Evolutionary conservation across 768 basidiomycete species (phyloP).

Genomic region (Lentinula raphanica): DNA sequence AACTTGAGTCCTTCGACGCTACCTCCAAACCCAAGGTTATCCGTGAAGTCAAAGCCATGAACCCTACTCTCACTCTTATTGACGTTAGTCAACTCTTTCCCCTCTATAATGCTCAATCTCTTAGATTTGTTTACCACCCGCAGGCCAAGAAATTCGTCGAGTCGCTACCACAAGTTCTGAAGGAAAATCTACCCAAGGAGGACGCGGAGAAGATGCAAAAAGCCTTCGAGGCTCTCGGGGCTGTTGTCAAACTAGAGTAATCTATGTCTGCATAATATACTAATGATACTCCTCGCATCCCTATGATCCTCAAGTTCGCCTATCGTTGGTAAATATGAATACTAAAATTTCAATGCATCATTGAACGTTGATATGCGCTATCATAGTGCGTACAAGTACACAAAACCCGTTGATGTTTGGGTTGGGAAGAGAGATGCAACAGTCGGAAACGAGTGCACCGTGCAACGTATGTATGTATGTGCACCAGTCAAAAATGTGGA

Average conservation of each 20-base stretch:
- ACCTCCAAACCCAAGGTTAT: constrained; percentile 94
- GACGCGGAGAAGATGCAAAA: constrained; percentile 96
- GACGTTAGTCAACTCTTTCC: constrained; percentile 58
- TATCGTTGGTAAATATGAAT: neutral
- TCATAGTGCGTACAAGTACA: constrained; percentile 11
- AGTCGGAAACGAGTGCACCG: constrained; percentile 3
- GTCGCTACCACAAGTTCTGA: constrained; percentile 85
- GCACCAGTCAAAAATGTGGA: neutral
- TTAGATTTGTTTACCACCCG: constrained; percentile 4
- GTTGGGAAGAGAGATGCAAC: neutral
- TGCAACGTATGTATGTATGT: neutral
- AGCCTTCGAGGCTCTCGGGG: constrained; percentile 86
- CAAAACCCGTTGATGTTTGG: constrained; percentile 1
- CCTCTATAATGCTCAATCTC: neutral
- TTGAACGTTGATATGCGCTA: constrained; percentile 4
- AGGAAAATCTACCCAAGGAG: constrained; percentile 93
- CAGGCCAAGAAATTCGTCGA: constrained; percentile 99
- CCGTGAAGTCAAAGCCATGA: constrained; percentile 92
- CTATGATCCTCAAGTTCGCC: neutral
- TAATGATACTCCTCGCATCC: neutral
- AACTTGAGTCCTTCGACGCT: constrained; percentile 90
- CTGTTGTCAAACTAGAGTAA: constrained; percentile 81
- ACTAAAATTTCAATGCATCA: constrained; percentile 10
- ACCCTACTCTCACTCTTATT: constrained; percentile 94
- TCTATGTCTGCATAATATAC: constrained; percentile 6